Percentiles rank a stretch among this genome's conserved stretches.
These are phyloP conservation scores for Bassia scoparia DNA, from an alignment of 148 eudicot species.

Conservation along the genomic window DNA sequence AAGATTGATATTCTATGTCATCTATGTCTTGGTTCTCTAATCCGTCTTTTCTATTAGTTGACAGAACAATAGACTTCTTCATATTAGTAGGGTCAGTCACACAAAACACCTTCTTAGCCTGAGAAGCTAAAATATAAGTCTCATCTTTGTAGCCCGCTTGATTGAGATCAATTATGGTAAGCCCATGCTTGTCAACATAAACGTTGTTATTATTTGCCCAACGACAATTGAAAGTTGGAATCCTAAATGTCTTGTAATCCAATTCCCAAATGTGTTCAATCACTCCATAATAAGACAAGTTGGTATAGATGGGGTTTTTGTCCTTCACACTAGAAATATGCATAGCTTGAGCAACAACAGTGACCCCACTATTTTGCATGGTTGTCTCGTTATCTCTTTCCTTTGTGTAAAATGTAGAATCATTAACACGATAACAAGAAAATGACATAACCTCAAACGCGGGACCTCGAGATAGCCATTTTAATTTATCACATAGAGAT, in stretches of 20 bases:
- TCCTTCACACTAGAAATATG: conserved; percentile 1
- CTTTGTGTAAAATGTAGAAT: neutral
- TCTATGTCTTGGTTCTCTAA: neutral
- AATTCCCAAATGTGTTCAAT: neutral
- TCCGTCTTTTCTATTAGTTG: neutral
- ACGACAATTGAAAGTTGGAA: no score
- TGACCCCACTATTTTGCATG: neutral
- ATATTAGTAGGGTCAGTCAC: neutral
- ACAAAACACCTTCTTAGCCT: conserved; percentile 11
- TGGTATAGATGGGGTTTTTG: neutral
- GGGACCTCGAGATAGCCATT: no score
- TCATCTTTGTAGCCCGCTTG: neutral
- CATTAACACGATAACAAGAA: neutral
- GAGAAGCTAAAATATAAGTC: neutral
- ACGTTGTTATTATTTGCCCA: no score
- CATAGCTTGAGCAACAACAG: neutral
- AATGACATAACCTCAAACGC: no score
- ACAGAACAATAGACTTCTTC: neutral
- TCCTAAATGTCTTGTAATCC: neutral
- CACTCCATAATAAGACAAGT: no score
- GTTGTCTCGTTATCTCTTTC: no score
- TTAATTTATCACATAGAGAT: no score
- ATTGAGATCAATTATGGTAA: neutral
- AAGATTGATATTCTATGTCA: neutral
- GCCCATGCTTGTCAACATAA: neutral